These are phyloP conservation scores for Dichotomocladium elegans DNA, from an alignment of 371 early-diverging fungal species.

Conservation along the genomic window DNA sequence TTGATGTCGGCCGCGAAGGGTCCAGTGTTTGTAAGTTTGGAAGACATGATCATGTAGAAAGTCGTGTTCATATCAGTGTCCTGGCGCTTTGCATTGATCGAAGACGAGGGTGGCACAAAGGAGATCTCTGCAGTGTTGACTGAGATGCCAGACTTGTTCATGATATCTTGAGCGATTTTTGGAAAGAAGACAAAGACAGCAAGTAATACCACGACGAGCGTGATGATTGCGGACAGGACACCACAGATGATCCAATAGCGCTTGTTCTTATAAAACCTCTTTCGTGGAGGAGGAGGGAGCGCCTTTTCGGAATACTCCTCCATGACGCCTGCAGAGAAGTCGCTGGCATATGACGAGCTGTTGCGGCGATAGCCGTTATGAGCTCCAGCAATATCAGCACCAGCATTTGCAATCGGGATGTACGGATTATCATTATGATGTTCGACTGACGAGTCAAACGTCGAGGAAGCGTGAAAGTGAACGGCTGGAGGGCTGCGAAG, in stretches of 20 bases:
- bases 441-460: too few relatives aligned
- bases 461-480: too few relatives aligned
- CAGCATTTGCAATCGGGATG: not conserved
- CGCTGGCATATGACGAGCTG: conserved; percentile 11
- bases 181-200: conserved; percentile 49
- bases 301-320: conserved; percentile 31
- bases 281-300: conserved; percentile 16
- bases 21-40: conserved; percentile 47
- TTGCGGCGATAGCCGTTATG: not conserved
- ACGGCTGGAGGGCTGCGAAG: too few relatives aligned
- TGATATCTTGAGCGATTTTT: conserved; percentile 47
- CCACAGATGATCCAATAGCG: conserved; percentile 52
- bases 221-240: conserved; percentile 31
- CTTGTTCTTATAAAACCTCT: conserved; percentile 40
- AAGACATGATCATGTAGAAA: conserved; percentile 42
- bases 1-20: conserved; percentile 51
- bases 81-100: conserved; percentile 12
- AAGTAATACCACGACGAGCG: conserved; percentile 41
- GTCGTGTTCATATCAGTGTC: conserved; percentile 24
- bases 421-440: too few relatives aligned
- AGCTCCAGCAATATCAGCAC: conserved; percentile 1
- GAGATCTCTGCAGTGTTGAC: conserved; percentile 45
- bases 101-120: conserved; percentile 27
- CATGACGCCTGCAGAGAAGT: conserved; percentile 11
- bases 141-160: conserved; percentile 45